phyloP scores from a whole-genome alignment of 1,284 basidiomycete genomes.

The Sanghuangporus baumii region DNA sequence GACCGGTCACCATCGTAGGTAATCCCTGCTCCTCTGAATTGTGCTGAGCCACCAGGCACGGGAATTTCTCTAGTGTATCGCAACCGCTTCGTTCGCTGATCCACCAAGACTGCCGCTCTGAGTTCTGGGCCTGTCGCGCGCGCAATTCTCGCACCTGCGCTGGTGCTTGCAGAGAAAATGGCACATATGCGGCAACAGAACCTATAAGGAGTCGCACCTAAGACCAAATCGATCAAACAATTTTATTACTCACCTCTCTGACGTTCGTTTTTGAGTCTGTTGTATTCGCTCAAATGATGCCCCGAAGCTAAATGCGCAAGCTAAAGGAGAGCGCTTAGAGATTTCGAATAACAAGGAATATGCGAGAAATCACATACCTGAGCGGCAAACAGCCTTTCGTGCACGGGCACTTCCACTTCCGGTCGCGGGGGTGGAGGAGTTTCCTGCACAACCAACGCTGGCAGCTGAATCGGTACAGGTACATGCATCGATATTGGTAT shows the following conservation, averaged over 20 bases:
- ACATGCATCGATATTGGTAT: not conserved
- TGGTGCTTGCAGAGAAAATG: constrained; percentile 67
- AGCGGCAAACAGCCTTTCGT: constrained; percentile 14
- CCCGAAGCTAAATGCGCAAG: constrained; percentile 67
- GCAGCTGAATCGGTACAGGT: not conserved
- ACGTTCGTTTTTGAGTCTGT: constrained; percentile 64
- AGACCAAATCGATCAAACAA: not conserved
- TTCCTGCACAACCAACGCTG: not conserved
- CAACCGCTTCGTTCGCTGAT: constrained; percentile 25
- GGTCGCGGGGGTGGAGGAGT: not conserved
- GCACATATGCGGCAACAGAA: constrained; percentile 55
- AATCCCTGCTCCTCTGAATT: constrained; percentile 16
- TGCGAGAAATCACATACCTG: constrained; percentile 10
- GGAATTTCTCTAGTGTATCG: not conserved
- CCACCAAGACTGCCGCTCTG: constrained; percentile 50
- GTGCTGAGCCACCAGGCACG: not conserved
- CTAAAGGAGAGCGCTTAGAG: constrained; percentile 25
- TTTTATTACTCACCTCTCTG: constrained; percentile 41
- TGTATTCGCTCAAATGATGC: constrained; percentile 78
- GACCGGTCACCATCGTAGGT: constrained; percentile 23
- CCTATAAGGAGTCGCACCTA: constrained; percentile 31
- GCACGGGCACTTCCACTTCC: not conserved
- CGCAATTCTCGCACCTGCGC: constrained; percentile 56
- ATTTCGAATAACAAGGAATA: not conserved
- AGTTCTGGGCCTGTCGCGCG: constrained; percentile 49